Conservation (phyloP, 768 basidiomycete genomes). For the Boletus rufocinnamomeus region DNA sequence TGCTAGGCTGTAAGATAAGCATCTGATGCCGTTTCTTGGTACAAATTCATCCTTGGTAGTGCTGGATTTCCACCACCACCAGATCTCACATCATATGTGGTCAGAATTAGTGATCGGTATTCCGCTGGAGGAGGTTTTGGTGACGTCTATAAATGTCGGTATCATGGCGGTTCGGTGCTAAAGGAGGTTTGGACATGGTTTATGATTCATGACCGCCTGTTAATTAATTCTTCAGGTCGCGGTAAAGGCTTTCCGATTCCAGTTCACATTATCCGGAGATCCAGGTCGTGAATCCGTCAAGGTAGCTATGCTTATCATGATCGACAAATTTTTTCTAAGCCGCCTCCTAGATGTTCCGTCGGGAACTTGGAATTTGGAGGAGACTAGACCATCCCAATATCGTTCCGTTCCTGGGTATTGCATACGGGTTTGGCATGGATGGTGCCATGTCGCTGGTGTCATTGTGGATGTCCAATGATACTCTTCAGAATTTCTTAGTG, state of each 20-base stretch:
- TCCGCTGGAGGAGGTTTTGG: slow-evolving; percentile 3
- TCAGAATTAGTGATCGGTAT: neutral
- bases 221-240: neutral
- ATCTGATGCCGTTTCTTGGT: neutral
- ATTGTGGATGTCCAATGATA: neutral
- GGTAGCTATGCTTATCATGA: neutral
- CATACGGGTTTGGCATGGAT: neutral
- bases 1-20: too few species aligned
- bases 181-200: neutral
- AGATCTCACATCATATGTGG: slow-evolving; percentile 9
- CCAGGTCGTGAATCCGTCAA: neutral
- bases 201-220: neutral
- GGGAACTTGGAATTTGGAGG: neutral
- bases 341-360: neutral
- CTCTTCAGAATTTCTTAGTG: neutral
- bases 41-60: neutral
- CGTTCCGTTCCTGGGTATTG: neutral
- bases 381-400: neutral
- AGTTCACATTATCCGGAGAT: neutral
- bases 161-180: neutral
- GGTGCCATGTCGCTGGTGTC: neutral
- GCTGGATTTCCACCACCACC: neutral
- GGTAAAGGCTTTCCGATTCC: neutral
- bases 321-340: neutral
- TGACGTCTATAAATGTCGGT: slow-evolving; percentile 2